Percentiles rank a stretch among this genome's conserved stretches.
Conservation (phyloP, 805 yeast genomes). For the Suhomyces pyralidae region DNA sequence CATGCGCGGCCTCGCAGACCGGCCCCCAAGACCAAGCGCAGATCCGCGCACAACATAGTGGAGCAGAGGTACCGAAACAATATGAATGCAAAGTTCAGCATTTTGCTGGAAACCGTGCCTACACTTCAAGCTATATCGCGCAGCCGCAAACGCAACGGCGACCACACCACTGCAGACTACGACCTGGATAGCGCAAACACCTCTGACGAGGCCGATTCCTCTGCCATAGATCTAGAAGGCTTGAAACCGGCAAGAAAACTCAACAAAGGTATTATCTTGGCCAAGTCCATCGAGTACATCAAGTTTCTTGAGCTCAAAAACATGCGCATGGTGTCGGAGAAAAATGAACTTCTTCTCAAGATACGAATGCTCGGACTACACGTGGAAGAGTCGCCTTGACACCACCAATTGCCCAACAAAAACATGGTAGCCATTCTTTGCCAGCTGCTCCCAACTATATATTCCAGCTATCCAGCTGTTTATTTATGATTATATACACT, state of each 20-base stretch:
- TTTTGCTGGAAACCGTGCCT: slow-evolving; percentile 38
- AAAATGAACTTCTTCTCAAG: slow-evolving; percentile 42
- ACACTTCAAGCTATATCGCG: slow-evolving; percentile 31
- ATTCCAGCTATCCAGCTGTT: neutral
- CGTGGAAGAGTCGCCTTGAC: slow-evolving; percentile 5
- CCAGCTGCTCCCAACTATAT: too few relatives aligned
- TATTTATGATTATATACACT: neutral
- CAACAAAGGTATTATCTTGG: slow-evolving; percentile 72
- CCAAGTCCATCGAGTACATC: slow-evolving; percentile 80
- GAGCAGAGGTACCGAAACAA: slow-evolving; percentile 44
- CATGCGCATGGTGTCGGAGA: slow-evolving; percentile 47
- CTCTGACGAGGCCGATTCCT: slow-evolving; percentile 2
- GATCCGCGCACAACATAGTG: slow-evolving; percentile 40
- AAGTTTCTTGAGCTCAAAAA: slow-evolving; percentile 66
- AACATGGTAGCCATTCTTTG: too few relatives aligned
- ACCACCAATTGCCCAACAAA: neutral
- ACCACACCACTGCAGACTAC: slow-evolving; percentile 8
- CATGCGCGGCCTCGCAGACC: neutral
- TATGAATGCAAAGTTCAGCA: slow-evolving; percentile 40
- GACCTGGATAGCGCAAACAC: slow-evolving; percentile 5
- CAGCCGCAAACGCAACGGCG: slow-evolving; percentile 13
- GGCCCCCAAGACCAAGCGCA: slow-evolving; percentile 11
- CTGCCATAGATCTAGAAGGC: slow-evolving; percentile 56
- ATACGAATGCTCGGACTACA: slow-evolving; percentile 35
- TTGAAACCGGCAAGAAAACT: slow-evolving; percentile 70